A percentile compares a stretch with the other conserved stretches of the same genome.
phyloP scores from a whole-genome alignment of 2,329 filamentous ascomycete species.

The Fusarium marasasianum region DNA sequence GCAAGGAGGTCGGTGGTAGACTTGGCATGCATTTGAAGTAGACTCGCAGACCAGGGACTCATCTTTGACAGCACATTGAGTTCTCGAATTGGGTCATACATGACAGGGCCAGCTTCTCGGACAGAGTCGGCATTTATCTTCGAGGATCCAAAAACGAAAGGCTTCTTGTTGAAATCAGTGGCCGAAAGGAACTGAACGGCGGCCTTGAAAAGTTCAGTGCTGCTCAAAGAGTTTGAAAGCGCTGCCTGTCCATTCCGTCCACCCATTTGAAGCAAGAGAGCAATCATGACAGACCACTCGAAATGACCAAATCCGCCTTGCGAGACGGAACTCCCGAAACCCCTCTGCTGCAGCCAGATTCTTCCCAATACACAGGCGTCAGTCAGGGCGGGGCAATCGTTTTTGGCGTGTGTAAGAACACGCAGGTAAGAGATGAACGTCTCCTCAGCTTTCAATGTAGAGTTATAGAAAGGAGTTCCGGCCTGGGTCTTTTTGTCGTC shows the following conservation, averaged over 20 bases:
- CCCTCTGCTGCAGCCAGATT: slow-evolving; percentile 89
- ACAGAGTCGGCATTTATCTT: slow-evolving; percentile 47
- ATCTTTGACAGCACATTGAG: slow-evolving; percentile 93
- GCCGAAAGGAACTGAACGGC: slow-evolving; percentile 85
- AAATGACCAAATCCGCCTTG: slow-evolving; percentile 91
- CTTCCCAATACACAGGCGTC: slow-evolving; percentile 89
- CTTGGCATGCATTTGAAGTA: slow-evolving; percentile 78
- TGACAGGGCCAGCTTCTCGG: slow-evolving; percentile 66
- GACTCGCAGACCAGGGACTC: slow-evolving; percentile 81
- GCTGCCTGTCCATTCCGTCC: slow-evolving; percentile 75
- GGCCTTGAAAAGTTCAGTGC: slow-evolving; percentile 94
- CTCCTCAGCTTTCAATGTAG: slow-evolving; percentile 80
- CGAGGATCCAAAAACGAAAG: slow-evolving; percentile 61
- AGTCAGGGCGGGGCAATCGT: slow-evolving; percentile 75
- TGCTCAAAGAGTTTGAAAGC: slow-evolving; percentile 83
- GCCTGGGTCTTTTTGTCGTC: slow-evolving; percentile 54
- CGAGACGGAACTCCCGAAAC: slow-evolving; percentile 75
- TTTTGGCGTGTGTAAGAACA: slow-evolving; percentile 74
- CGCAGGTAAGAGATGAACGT: slow-evolving; percentile 79
- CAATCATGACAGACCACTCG: slow-evolving; percentile 86
- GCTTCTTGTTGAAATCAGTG: slow-evolving; percentile 75
- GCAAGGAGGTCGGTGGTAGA: slow-evolving; percentile 79
- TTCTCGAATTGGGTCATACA: slow-evolving; percentile 79
- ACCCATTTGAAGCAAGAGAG: slow-evolving; percentile 82
- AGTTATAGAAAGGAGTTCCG: slow-evolving; percentile 88